A percentile compares a stretch with the other conserved stretches of the same genome.
phyloP scores from a whole-genome alignment of 2,329 filamentous ascomycete species.

The Hypocrella siamensis region DNA sequence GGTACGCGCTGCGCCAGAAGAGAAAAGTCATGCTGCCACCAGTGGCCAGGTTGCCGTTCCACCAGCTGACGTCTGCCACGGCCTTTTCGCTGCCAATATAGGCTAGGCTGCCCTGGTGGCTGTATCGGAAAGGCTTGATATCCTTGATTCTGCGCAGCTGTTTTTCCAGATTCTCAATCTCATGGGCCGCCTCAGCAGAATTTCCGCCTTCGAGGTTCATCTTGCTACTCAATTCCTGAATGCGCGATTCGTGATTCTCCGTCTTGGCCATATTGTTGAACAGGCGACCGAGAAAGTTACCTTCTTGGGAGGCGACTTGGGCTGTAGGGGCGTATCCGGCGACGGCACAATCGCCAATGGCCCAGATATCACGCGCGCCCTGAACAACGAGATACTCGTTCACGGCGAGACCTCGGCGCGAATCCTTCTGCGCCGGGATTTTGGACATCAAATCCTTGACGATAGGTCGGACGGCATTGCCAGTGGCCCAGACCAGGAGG shows the following conservation, averaged over 20 bases:
- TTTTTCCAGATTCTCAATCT: constrained; percentile 80
- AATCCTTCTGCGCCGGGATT: constrained; percentile 90
- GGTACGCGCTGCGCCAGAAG: constrained; percentile 95
- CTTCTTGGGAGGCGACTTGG: constrained; percentile 92
- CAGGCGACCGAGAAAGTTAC: constrained; percentile 80
- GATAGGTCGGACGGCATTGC: constrained; percentile 80
- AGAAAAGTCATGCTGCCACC: constrained; percentile 91
- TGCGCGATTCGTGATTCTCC: constrained; percentile 61
- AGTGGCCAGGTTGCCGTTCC: constrained; percentile 88
- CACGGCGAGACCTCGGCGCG: constrained; percentile 82
- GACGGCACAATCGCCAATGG: constrained; percentile 90
- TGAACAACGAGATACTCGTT: constrained; percentile 99
- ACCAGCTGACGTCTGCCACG: constrained; percentile 92
- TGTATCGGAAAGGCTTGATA: constrained; percentile 96
- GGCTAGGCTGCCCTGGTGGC: constrained; percentile 87
- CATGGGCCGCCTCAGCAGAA: constrained; percentile 48
- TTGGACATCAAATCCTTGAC: constrained; percentile 83
- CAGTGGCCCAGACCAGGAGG: constrained; percentile 94
- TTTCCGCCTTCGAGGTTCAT: constrained; percentile 47
- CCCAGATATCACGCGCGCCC: constrained; percentile 94
- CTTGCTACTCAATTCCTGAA: constrained; percentile 50
- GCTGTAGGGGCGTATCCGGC: constrained; percentile 96
- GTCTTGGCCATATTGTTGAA: constrained; percentile 99
- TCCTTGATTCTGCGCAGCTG: constrained; percentile 81
- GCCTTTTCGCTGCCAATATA: constrained; percentile 98